phyloP scores from a whole-genome alignment of 2,329 filamentous ascomycete genomes.

The Ophiocordyceps unilateralis region DNA sequence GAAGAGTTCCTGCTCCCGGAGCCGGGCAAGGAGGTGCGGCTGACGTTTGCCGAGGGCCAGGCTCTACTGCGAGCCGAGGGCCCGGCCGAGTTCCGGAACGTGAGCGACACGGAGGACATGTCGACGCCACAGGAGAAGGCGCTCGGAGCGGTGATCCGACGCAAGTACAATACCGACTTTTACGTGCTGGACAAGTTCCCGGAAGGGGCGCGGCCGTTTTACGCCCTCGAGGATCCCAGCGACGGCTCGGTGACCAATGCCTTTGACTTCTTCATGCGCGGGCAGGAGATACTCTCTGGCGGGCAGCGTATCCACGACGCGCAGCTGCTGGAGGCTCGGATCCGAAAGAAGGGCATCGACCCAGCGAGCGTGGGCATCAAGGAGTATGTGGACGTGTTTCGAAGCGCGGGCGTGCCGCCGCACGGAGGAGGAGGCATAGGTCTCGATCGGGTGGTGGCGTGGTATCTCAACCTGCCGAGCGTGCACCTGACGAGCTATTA shows the following conservation, averaged over 20 bases:
- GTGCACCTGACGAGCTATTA: constrained; percentile 42
- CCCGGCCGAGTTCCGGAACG: constrained; percentile 45
- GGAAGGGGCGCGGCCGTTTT: constrained; percentile 73
- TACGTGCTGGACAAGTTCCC: constrained; percentile 97
- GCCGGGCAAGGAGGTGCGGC: constrained; percentile 54
- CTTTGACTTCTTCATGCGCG: constrained; percentile 53
- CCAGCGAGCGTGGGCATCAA: constrained; percentile 60
- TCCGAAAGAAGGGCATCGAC: constrained; percentile 66
- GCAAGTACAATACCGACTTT: constrained; percentile 90
- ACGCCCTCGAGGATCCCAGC: constrained; percentile 54
- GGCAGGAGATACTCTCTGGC: constrained; percentile 83
- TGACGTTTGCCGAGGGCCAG: constrained; percentile 65
- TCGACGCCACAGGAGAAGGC: constrained; percentile 70
- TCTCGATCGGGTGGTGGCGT: constrained; percentile 67
- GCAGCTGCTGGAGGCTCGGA: constrained; percentile 55
- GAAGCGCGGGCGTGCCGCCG: constrained; percentile 66
- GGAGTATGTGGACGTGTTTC: constrained; percentile 75
- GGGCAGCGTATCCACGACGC: constrained; percentile 83
- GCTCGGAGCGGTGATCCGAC: constrained; percentile 69
- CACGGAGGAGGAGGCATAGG: constrained; percentile 85
- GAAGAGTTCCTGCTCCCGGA: constrained; percentile 62
- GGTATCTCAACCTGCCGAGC: constrained; percentile 40
- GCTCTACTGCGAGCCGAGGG: constrained; percentile 61
- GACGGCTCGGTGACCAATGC: constrained; percentile 3
- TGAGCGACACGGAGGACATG: constrained; percentile 64